Base-by-base conservation (phyloP, 148 eudicot genomes). In the Dysphania ambrosioides region DNA sequence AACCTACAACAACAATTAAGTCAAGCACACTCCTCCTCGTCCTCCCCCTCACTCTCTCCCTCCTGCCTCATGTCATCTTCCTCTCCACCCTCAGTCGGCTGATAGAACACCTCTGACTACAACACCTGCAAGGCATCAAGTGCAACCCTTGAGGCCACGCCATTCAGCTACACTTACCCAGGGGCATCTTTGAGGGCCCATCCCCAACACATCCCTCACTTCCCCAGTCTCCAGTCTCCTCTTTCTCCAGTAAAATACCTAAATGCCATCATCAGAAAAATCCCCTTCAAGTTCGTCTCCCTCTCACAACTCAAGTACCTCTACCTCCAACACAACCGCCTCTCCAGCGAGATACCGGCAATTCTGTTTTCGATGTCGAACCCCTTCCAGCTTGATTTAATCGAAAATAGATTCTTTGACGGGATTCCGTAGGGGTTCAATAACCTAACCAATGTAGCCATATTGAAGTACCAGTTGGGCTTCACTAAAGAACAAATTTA, bases 91-190 rank as follows among this genome's bases (percentile, higher is more conserved):
- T 91, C 68, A 87, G 86, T 78, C 3, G 98, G 98, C 44, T 83
- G 97, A 13, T 89, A 91, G 92, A 84, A 87, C 70, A 41, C 76
- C 72, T 65, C 89, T 63, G 82, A 84, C 34, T 7, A 62, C 59
- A 66, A 86, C 68, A 83, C 89, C 0, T 93, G 98, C 71, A 77
- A 19, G 97, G 97, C 5, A 87, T 93, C 34, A 11, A 40, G 0
- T 93, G 98, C 76, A 40, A 67, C 67, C 7, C 72, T 1, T 15
- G 74, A 6, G 60, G 72, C 24, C 70, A 78, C 0, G 91, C 91
- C 55, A 49, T 80, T 19, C 91, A 86, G 79, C 87, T 93, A 4
- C 97, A 77, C 66, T 75, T 93, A 21, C 97, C 98, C n/a, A 94
- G 95, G 6, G 82, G 82, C 49, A 88, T 90, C 0, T 88, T 93